Base-by-base conservation (phyloP, 345 rosid species). In the Atalantia buxifolia region DNA sequence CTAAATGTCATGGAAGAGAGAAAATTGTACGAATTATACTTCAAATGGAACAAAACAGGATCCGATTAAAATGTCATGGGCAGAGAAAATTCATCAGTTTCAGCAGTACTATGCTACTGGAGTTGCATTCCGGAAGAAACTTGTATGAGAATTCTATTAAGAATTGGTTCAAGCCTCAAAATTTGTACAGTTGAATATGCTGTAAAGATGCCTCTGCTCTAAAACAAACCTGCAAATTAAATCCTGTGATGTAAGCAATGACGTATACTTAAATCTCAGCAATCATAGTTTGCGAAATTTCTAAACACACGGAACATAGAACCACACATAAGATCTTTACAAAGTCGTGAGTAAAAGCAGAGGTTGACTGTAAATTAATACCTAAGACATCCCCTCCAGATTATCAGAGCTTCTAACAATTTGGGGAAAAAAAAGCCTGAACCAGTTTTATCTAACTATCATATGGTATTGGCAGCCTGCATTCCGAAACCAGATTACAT, bases 151-250 rank as follows among this genome's bases (percentile, higher is more conserved):
- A 22, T 55, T 76, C 59, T 48, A 67, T 40, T 31, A 67, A 31
- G 63, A 76, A 76, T 66, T 72, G 72, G 80, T 77, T 79, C 84
- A 81, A 81, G 79, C 83, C 82, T 81, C 81, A 40, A 66, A 66
- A 66, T 74, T 83, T 82, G 75, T 81, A 86, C 87, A 81, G 77
- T 79, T 80, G 65, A 69, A 45, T 62, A 79, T 77, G 75, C 64
- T 70, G 71, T 35, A 70, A 24, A 22, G 35, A 24, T 56, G 59
- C 69, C 80, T 35, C 72, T 64, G 65, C 74, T 77, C 42, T 57
- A 68, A 36, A 48, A 76, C 33, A 68, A 82, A 82, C 82, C 84
- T 80, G 87, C 25, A 71, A 77, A 38, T 2, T 16, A 13, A 40
- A 36, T 28, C 14, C 21, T 7, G 13, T 33, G 1, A 31, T 14